A percentile compares a stretch with the other conserved stretches of the same genome.
Evolutionary conservation across 345 rosid species (phyloP).

Genomic region (Salix dunnii): DNA sequence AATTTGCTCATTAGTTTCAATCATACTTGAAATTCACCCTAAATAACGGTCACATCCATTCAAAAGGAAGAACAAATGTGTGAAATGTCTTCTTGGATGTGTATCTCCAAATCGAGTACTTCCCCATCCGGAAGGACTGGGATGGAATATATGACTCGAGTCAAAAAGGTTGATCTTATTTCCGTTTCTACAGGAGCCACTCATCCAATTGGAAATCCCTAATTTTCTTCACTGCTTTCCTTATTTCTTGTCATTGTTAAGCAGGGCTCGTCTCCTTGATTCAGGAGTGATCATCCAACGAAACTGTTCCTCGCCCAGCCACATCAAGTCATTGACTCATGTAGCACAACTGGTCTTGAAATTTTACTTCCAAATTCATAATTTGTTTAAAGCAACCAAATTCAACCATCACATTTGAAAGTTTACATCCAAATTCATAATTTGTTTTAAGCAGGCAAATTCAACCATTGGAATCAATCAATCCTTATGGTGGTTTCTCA

Average conservation of each 20-base stretch:
- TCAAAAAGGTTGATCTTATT: not conserved
- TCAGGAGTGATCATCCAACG: too few species aligned
- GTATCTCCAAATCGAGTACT: not conserved
- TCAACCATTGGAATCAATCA: not conserved
- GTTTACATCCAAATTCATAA: not conserved
- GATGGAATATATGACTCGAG: not conserved
- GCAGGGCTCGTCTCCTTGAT: too few species aligned
- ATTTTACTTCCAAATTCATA: not conserved
- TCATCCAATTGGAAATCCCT: too few species aligned
- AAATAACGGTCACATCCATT: not conserved
- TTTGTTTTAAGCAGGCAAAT: not conserved
- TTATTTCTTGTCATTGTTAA: too few species aligned
- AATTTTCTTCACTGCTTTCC: too few species aligned
- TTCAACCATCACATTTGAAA: not conserved
- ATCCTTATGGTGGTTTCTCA: not conserved
- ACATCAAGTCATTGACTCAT: too few species aligned
- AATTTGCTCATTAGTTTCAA: not conserved
- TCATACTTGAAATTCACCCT: not conserved
- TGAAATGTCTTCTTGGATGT: not conserved
- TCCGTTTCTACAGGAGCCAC: not conserved
- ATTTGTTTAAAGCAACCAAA: not conserved
- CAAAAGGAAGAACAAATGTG: not conserved
- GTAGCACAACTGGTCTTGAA: not conserved
- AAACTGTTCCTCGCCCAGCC: too few species aligned
- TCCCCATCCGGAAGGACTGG: not conserved